A percentile compares a stretch with the other conserved stretches of the same genome.
Conservation (phyloP, 495 filamentous ascomycete species). For the Trichoderma virens region DNA sequence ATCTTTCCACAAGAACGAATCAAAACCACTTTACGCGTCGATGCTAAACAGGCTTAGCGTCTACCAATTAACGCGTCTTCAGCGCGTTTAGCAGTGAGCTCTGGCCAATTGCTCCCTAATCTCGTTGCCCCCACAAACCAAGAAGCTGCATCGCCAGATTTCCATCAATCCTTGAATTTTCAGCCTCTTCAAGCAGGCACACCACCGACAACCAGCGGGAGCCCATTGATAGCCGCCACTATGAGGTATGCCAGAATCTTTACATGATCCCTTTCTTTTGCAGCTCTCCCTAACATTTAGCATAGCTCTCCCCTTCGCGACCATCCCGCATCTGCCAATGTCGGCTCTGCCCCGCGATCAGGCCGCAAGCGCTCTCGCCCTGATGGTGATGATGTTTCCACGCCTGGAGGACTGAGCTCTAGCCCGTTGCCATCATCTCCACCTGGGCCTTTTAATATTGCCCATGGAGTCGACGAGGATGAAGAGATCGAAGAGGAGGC, state of each 20-base stretch:
- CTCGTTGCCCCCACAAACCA: conserved; percentile 5
- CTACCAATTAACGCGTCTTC: conserved; percentile 22
- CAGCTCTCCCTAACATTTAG: conserved; percentile 17
- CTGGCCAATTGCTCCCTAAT: conserved; percentile 2
- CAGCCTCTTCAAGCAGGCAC: not conserved
- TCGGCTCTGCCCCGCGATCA: conserved; percentile 52
- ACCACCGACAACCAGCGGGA: not conserved
- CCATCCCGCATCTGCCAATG: conserved; percentile 81
- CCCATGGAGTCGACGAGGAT: conserved; percentile 53
- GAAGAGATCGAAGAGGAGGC: conserved; percentile 64
- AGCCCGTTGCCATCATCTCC: conserved; percentile 42
- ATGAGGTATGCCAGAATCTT: conserved; percentile 30
- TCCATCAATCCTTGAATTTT: not conserved
- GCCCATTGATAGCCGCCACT: conserved; percentile 12
- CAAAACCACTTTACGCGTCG: conserved; percentile 36
- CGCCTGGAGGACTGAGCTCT: conserved; percentile 58
- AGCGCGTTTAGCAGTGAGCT: conserved; percentile 6
- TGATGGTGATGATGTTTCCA: conserved; percentile 57
- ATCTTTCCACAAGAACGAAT: not conserved
- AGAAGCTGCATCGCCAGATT: not conserved
- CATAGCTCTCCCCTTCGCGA: conserved; percentile 70
- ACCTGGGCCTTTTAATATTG: conserved; percentile 45
- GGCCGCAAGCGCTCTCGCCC: conserved; percentile 79
- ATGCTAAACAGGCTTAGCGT: conserved; percentile 20
- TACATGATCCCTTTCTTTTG: not conserved